phyloP scores from a whole-genome alignment of 257 asterid species.

The Fraxinus quadrangulata region DNA sequence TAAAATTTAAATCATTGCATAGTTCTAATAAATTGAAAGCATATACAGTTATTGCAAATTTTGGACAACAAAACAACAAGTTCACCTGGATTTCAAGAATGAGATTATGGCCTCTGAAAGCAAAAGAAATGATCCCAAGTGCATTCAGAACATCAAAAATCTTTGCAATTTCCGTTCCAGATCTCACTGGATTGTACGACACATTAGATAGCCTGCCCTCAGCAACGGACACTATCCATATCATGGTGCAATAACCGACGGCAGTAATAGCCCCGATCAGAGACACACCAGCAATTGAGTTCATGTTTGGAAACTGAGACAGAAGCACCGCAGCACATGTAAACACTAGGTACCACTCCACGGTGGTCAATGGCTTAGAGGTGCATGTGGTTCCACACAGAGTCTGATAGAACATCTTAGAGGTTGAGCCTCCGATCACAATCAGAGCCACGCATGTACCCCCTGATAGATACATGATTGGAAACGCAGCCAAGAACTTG shows the following conservation, averaged over 20 bases:
- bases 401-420: slow-evolving; percentile 56
- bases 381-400: slow-evolving; percentile 61
- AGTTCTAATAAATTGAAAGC: not conserved
- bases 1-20: not conserved
- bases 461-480: slow-evolving; percentile 68
- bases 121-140: slow-evolving; percentile 85
- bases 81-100: slow-evolving; percentile 85
- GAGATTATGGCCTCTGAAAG: slow-evolving; percentile 94
- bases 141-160: slow-evolving; percentile 72
- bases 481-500: slow-evolving; percentile 56
- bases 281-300: slow-evolving; percentile 90
- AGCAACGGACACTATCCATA: slow-evolving; percentile 73
- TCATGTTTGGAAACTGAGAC: slow-evolving; percentile 87
- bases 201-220: slow-evolving; percentile 70
- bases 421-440: slow-evolving; percentile 79
- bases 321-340: slow-evolving; percentile 74
- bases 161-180: slow-evolving; percentile 33
- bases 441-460: slow-evolving; percentile 84
- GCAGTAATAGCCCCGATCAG: slow-evolving; percentile 82
- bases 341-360: slow-evolving; percentile 86
- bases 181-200: slow-evolving; percentile 55
- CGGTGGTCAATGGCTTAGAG: slow-evolving; percentile 56
- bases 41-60: not conserved
- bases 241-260: slow-evolving; percentile 71
- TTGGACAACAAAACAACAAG: not conserved